Evolutionary conservation across 75 land plant genomes (phyloP), one percentile per base, ranked within the genome.

Genomic region (Gnetum montanum): DNA sequence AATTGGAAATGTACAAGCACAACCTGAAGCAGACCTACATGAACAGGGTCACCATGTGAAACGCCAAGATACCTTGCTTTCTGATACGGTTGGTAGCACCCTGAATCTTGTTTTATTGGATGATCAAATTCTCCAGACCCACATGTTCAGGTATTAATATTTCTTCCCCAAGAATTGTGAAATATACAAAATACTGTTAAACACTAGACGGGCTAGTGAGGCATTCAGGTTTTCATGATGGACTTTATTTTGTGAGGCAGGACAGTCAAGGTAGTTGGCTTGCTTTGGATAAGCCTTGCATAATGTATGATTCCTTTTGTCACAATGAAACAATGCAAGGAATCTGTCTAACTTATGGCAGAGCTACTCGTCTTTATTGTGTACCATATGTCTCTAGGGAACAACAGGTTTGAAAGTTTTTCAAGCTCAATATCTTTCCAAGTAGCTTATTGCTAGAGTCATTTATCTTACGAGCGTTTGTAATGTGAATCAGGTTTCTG

Each of bases 261-360:
- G 35, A 52, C 69, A 90, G 96, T 75, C 68, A 83, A 57, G 92
- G 96, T 59, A 86, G 91, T 59, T 80, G 78, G 82, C 70, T 90
- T 60, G 96, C 92, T 52, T 22, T 90, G 60, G 92, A 86, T 62
- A 68, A 77, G 57, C 96, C 96, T 34, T 86, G 67, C 58, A 66
- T 90, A 66, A 60, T 83, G 52, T 61, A 56, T 59, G 60, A 56
- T 38, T 20, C 18, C 16, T 75, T 71, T 13, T 56, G 68, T 45
- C 51, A 31, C 7, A 43, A 47, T 31, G 68, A 49, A 49, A 61
- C 56, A 45, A 29, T 38, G 55, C 54, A 36, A 7, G 70, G 69
- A 41, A 18, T 82, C 47, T 76, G 81, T 40, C 79, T 86, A 23
- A 84, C 86, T 58, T 86, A 77, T 86, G 96, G 92, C n/a, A 83